Base-by-base conservation (phyloP, 2,329 filamentous ascomycete genomes). In the Ophiostoma perfectum region DNA sequence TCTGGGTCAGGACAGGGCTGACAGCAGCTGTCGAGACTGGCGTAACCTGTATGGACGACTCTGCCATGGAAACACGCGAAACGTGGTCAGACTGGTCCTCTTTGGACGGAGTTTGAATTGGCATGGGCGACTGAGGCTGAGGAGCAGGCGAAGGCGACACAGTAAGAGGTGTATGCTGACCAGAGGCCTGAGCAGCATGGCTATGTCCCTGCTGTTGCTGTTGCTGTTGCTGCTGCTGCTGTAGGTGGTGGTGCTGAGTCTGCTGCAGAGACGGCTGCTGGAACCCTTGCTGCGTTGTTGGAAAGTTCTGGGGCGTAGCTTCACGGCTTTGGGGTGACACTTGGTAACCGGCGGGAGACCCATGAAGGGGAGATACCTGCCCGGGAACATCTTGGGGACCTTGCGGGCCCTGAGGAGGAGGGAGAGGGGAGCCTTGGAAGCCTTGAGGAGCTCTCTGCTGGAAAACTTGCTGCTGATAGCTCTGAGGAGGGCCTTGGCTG, bases 281-380 rank as follows among this genome's bases (percentile, higher is more conserved):
- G 58, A 67, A 44, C 4, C 18, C 63, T 16, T 67, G 62, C 42
- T 65, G 68, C 18, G 63, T 9, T 2, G 9, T 41, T 11, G 66
- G 64, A 39, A 70, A 64, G 64, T 58, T 68, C 18, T 67, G 66
- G 4, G 69, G 67, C n/a, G 69, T 68, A 3, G 42, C 67, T 12
- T 70, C 58, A 36, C 60, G 69, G 60, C 64, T 68, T 41, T 70
- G 66, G 27, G 69, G 69, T 4, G 69, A 66, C n/a, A 68, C 64
- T 42, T 68, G 64, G 64, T 68, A 70, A 16, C 14, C 16, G 16
- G 27, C 39, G 1, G 62, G 55, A 39, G 18, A 27, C 3, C 39
- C 14, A 12, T 44, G 41, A n/a, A 27, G n/a, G 14, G 63, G 63
- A 18, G 27, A 36, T 8, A 12, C 18, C 42, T 47, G 63, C 63